phyloP scores from a whole-genome alignment of 176 grass and related monocot genomes.

The Thalia dealbata region DNA sequence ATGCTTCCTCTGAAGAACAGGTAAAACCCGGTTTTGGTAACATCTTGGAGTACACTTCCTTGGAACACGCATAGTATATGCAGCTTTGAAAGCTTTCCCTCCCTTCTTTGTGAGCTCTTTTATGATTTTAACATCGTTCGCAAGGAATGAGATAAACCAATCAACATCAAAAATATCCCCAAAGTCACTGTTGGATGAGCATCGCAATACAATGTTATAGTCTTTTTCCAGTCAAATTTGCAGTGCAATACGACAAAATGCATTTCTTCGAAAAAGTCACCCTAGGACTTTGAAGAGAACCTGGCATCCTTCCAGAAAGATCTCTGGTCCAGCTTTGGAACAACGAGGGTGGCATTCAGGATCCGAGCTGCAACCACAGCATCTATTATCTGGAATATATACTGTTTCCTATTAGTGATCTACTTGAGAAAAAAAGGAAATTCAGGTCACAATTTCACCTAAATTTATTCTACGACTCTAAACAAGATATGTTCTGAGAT shows the following conservation, averaged over 20 bases:
- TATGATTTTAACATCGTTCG: slow-evolving; percentile 79
- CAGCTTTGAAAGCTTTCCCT: slow-evolving; percentile 37
- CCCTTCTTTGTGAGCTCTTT: slow-evolving; percentile 47
- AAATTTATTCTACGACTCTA: background rate
- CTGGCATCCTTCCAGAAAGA: slow-evolving; percentile 25
- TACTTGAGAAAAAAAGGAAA: background rate
- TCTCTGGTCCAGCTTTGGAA: slow-evolving; percentile 22
- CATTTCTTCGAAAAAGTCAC: background rate
- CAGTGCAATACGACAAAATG: slow-evolving; percentile 18
- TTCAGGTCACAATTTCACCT: background rate
- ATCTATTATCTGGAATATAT: slow-evolving; percentile 17
- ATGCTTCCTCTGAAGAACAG: slow-evolving; percentile 85
- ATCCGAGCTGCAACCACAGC: slow-evolving; percentile 20
- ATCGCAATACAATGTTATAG: background rate
- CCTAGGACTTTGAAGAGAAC: background rate
- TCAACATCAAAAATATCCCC: slow-evolving; percentile 78
- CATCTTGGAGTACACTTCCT: slow-evolving; percentile 92
- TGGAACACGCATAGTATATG: slow-evolving; percentile 84
- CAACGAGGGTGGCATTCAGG: slow-evolving; percentile 20
- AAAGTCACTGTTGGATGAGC: slow-evolving; percentile 51
- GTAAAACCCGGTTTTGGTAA: slow-evolving; percentile 73
- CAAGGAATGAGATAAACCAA: slow-evolving; percentile 81
- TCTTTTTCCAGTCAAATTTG: background rate
- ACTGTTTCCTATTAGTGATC: background rate
- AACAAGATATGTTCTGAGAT: background rate